A percentile compares a stretch with the other conserved stretches of the same genome.
Conservation (phyloP, 2,329 filamentous ascomycete genomes). For the Trichoderma sp. region DNA sequence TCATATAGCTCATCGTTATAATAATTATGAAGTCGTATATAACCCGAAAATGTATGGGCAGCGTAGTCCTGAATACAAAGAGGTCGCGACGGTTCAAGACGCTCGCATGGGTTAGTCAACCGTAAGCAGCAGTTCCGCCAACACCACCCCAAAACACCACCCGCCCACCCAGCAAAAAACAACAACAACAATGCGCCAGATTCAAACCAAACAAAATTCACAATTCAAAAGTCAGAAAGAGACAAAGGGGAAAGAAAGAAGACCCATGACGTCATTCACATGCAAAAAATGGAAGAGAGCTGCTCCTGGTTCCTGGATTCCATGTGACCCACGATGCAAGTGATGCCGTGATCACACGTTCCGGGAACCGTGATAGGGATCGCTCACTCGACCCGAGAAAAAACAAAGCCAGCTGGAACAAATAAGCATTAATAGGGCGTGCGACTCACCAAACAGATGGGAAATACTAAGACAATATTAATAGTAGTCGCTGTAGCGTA, state of each 20-base stretch:
- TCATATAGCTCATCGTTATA: not conserved
- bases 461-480: not conserved
- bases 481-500: not conserved
- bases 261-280: constrained; percentile 9
- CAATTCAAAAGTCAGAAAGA: not conserved
- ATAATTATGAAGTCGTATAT: not conserved
- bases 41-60: not conserved
- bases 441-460: not conserved
- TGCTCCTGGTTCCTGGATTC: constrained; percentile 18
- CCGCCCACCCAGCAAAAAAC: not conserved
- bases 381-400: constrained; percentile 9
- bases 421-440: not conserved
- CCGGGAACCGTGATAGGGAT: constrained; percentile 13
- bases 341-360: constrained; percentile 22
- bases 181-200: not conserved
- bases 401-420: constrained; percentile 8
- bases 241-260: not conserved
- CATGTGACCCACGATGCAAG: constrained; percentile 10
- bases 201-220: not conserved
- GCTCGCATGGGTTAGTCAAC: not conserved
- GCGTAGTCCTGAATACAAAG: not conserved
- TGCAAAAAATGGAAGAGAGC: not conserved
- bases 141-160: not conserved
- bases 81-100: not conserved
- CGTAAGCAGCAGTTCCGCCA: not conserved